phyloP scores from a whole-genome alignment of 441 rosid species.

The Syzygium syzygioides region DNA sequence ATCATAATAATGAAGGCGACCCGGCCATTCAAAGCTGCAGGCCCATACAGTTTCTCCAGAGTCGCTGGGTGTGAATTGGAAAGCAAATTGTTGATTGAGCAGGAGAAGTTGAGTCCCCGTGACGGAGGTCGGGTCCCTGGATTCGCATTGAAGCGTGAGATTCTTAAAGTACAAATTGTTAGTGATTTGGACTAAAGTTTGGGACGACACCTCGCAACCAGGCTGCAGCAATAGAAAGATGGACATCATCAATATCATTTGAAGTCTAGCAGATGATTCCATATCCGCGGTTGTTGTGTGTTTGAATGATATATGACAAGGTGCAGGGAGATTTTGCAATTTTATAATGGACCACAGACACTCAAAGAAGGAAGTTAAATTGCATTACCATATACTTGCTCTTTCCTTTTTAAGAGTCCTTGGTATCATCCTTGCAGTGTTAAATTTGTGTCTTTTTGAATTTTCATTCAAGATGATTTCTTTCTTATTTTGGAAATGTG shows the following conservation, averaged over 20 bases:
- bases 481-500: not conserved
- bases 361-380: not conserved
- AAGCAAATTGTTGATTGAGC: not conserved
- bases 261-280: not conserved
- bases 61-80: accelerated
- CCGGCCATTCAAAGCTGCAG: not conserved
- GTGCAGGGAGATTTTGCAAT: not conserved
- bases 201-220: not conserved
- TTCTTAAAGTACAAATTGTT: not conserved
- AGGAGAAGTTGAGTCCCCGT: accelerated
- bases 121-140: accelerated
- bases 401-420: not conserved
- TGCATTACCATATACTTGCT: not conserved
- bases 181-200: not conserved
- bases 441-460: too few species aligned
- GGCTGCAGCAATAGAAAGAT: not conserved
- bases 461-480: too few species aligned
- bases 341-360: not conserved
- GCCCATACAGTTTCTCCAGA: not conserved
- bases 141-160: not conserved
- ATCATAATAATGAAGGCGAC: accelerated
- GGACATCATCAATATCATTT: not conserved
- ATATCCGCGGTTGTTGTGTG: not conserved
- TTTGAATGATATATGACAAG: not conserved
- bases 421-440: not conserved